Evolutionary conservation across 1,284 basidiomycete species (phyloP).

Genomic region (Inonotus hispidus): DNA sequence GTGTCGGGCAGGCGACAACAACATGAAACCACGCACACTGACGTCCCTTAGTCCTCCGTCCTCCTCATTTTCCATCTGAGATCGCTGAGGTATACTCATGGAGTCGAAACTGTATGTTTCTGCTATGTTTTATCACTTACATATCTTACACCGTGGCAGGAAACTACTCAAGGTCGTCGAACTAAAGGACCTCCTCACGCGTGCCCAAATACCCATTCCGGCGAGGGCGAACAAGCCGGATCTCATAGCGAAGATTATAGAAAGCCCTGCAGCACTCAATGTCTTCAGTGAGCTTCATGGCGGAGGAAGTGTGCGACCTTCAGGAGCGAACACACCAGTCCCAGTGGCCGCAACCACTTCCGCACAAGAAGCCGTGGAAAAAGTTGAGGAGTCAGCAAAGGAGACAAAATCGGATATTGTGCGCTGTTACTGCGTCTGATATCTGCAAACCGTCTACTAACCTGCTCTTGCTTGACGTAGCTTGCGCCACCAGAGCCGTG

Average conservation of each 20-base stretch:
- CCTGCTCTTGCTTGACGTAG: conserved; percentile 21
- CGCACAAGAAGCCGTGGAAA: neutral
- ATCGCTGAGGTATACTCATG: neutral
- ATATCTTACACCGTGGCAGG: conserved; percentile 23
- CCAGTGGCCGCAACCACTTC: neutral
- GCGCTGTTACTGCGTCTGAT: neutral
- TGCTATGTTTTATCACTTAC: neutral
- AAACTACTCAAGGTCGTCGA: conserved; percentile 69
- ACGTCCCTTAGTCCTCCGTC: neutral
- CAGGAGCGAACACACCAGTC: conserved; percentile 4
- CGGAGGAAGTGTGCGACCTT: conserved; percentile 3
- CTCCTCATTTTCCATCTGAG: neutral
- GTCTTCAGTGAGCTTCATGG: conserved; percentile 38
- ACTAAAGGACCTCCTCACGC: conserved; percentile 55
- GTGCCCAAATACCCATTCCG: conserved; percentile 42
- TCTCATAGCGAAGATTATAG: conserved; percentile 56
- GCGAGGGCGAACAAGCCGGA: conserved; percentile 61
- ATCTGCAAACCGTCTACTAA: neutral
- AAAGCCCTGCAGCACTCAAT: conserved; percentile 43
- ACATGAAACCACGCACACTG: too few relatives aligned
- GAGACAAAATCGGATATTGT: conserved; percentile 21
- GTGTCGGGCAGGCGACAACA: too few relatives aligned
- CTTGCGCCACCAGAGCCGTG: conserved; percentile 46
- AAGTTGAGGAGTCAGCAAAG: neutral
- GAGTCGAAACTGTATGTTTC: conserved; percentile 16